Base-by-base conservation (phyloP, 2,329 filamentous ascomycete genomes). In the Westerdykella ornata region DNA sequence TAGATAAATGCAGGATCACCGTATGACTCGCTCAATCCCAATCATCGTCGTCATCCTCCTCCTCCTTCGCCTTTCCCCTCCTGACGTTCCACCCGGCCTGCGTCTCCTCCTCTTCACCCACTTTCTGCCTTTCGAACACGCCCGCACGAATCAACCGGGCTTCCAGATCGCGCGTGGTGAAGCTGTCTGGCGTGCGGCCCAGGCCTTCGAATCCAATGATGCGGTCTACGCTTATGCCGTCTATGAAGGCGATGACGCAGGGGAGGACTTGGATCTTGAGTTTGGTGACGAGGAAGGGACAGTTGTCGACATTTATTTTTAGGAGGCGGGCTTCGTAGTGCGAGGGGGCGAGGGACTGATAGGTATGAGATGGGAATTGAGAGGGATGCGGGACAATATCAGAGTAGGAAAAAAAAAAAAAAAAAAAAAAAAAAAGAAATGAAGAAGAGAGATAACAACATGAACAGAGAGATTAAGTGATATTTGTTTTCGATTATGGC, bases 201-300 rank as follows among this genome's bases (percentile, higher is more conserved):
- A 80, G 62, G 2, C 76, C 76, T 49, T 79, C 77, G 49, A 80
- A 80, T 1, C 77, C 77, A 42, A 80, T 67, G 28, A 80, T 74
- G 18, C 76, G 67, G 52, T 79, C 77, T 29, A 72, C 72, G 33
- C 71, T 68, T 35, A 75, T 65, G 6, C 76, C 77, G 49, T 78
- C 71, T 16, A 76, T 66, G 53, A 79, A 80, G 3, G 72, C 70
- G 38, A 80, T 69, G 14, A 80, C 73, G 52, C 77, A 80, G 4
- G 77, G 77, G 32, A 80, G 59, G 2, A 80, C 75, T 51, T 78
- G 71, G 14, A 80, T 66, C 29, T 74, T 75, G 20, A 80, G 59
- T 52, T 75, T 78, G 3, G 74, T 73, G 18, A 79, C 75, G 39
- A 80, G 60, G 45, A 79, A 80, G 1, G 77, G 75, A 5, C 74